These are phyloP conservation scores for Nannochloropsis oceanica DNA, from an alignment of 108 stramenopile genomes.

Conservation along the genomic window DNA sequence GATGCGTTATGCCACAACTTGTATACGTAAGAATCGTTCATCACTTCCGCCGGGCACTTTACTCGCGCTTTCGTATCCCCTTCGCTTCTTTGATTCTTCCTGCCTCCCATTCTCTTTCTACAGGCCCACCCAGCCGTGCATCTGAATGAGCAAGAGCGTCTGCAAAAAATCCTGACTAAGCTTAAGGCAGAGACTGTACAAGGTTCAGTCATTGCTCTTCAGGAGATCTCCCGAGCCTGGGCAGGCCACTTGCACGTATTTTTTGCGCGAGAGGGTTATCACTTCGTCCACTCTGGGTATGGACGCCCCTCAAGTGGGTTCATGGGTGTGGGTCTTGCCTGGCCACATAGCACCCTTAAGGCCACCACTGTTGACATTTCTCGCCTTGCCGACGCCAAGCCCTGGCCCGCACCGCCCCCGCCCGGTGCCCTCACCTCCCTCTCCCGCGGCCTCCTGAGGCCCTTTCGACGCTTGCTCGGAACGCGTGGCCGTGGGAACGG, in stretches of 20 bases:
- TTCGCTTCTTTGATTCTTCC: not conserved
- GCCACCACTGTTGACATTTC: slow-evolving; percentile 6
- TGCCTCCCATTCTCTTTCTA: not conserved
- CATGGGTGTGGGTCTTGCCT: slow-evolving; percentile 50
- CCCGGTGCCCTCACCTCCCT: not conserved
- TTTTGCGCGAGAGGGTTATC: slow-evolving; percentile 62
- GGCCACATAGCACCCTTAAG: slow-evolving; percentile 7
- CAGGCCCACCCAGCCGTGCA: not conserved
- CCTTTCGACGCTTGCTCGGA: not conserved
- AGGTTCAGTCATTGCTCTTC: slow-evolving; percentile 37
- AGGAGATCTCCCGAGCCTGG: slow-evolving; percentile 39
- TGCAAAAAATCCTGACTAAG: not conserved
- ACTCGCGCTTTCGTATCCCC: not conserved
- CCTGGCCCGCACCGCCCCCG: slow-evolving; percentile 8
- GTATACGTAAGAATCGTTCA: no score
- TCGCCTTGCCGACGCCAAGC: slow-evolving; percentile 34
- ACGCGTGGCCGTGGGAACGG: not conserved
- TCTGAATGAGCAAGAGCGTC: not conserved
- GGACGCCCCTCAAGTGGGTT: slow-evolving; percentile 79
- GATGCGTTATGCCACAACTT: not conserved
- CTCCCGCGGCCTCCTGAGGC: not conserved
- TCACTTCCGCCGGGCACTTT: no score
- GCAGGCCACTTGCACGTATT: slow-evolving; percentile 49
- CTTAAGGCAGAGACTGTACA: slow-evolving; percentile 1
- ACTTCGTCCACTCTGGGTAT: slow-evolving; percentile 69